These are phyloP conservation scores for Plectranthus barbatus DNA, from an alignment of 257 asterid genomes.

Conservation along the genomic window DNA sequence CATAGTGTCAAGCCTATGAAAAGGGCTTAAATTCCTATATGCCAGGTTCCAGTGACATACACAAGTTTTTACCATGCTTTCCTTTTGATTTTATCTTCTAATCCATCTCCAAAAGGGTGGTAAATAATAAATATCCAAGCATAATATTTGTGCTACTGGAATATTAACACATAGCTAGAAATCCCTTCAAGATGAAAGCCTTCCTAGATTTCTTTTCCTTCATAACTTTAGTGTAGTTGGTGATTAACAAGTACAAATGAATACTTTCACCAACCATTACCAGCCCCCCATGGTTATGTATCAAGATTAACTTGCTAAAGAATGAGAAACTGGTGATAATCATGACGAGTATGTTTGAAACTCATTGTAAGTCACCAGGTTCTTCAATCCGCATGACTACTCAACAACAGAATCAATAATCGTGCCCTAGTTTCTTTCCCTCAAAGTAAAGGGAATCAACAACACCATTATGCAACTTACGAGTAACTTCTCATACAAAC, in stretches of 20 bases:
- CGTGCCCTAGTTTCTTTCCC: background rate
- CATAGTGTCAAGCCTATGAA: background rate
- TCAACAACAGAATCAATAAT: background rate
- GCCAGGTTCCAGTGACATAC: background rate
- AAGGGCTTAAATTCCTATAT: background rate
- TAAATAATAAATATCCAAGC: background rate
- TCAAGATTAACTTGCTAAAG: background rate
- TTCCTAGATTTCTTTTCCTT: background rate
- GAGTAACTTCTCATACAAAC: background rate
- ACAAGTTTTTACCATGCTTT: background rate
- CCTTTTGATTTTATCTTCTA: background rate
- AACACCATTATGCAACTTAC: background rate
- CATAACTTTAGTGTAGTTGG: background rate
- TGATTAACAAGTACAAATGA: background rate
- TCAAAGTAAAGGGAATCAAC: no score
- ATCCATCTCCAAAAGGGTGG: background rate
- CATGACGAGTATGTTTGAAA: background rate
- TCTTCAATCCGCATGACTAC: background rate
- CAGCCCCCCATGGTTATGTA: background rate
- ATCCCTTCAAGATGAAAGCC: background rate
- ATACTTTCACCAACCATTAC: background rate
- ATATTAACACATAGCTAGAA: background rate
- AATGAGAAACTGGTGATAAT: background rate
- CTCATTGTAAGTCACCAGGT: background rate
- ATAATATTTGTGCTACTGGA: background rate